phyloP scores from a whole-genome alignment of 1,139 yeast species.

The Taphrina wiesneri region DNA sequence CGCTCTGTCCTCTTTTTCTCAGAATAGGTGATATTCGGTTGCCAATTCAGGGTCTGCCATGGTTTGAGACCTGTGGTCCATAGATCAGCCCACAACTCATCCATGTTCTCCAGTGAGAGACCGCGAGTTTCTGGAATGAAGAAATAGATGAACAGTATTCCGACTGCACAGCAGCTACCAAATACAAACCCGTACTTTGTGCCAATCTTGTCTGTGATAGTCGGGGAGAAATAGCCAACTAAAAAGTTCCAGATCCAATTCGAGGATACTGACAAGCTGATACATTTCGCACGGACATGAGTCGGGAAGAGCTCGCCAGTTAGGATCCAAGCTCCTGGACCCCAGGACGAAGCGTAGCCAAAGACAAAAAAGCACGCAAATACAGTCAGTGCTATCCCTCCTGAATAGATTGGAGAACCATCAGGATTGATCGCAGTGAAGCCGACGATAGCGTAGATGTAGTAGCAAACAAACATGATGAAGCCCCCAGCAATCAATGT shows the following conservation, averaged over 20 bases:
- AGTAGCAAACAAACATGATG: slow-evolving; percentile 62
- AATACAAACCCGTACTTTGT: slow-evolving; percentile 64
- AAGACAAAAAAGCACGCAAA: slow-evolving; percentile 71
- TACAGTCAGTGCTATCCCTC: slow-evolving; percentile 50
- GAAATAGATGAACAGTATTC: slow-evolving; percentile 1
- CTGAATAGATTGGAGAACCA: slow-evolving; percentile 38
- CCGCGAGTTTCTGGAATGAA: slow-evolving; percentile 90
- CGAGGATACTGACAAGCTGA: slow-evolving; percentile 68
- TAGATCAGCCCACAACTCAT: slow-evolving; percentile 42
- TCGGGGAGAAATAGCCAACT: slow-evolving; percentile 71
- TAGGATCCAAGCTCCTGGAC: slow-evolving; percentile 76
- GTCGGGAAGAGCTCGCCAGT: slow-evolving; percentile 72
- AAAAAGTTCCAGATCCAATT: slow-evolving; percentile 78
- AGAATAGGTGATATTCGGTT: not conserved
- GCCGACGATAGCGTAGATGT: slow-evolving; percentile 63
- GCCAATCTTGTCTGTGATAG: slow-evolving; percentile 60
- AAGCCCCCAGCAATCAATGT: slow-evolving; percentile 57
- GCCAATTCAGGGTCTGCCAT: slow-evolving; percentile 7
- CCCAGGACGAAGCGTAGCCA: slow-evolving; percentile 77
- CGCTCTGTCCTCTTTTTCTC: not conserved
- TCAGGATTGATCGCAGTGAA: slow-evolving; percentile 43
- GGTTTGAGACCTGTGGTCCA: slow-evolving; percentile 5
- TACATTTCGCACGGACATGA: slow-evolving; percentile 71
- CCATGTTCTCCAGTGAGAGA: slow-evolving; percentile 84
- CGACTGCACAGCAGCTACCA: slow-evolving; percentile 56